Base-by-base conservation (phyloP, 1,139 yeast species). In the Taphrina pruni region DNA sequence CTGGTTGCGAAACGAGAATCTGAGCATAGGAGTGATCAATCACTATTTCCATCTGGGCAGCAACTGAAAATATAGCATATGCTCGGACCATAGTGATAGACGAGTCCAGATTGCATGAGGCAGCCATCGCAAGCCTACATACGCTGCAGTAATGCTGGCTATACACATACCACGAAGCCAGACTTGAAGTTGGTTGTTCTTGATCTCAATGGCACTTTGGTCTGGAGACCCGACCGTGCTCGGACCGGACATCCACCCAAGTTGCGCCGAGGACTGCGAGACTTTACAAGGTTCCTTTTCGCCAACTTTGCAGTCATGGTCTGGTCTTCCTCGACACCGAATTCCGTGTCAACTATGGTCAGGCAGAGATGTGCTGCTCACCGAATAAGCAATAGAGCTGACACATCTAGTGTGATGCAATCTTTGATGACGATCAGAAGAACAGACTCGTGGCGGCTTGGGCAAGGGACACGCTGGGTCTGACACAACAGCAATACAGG, bases 161-260 rank as follows among this genome's bases (percentile, higher is more conserved):
- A 58, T 46, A 35, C 39, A 26, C 38, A n/a, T 12, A 12, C 45
- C 35, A 12, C 20, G 1, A 17, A 43, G 41, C 43, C 62, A 7
- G 43, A 46, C 45, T 26, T 41, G 48, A 56, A 65, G 52, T 45
- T 65, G 21, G 64, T 66, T 41, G 45, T 66, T 7, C 56, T 66
- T 9, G 69, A 66, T 35, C 45, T 66, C 35, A 66, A 66, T 39
- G 69, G 69, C 20, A 66, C 69, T n/a, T 38, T 66, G 14, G 56
- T 66, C 11, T 66, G 50, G 52, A 41, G 69, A 21, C 52, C 54
- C 48, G 57, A 45, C 11, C 56, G 56, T 12, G 60, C 55, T 12
- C 56, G 48, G 5, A n/a, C 36, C 9, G 36, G 21, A 12, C 32
- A 41, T 17, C 48, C 55, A 36, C 69, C 69, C 6, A 48, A 41